Percentiles rank a stretch among this genome's conserved stretches.
These are phyloP conservation scores for Gentiana dahurica DNA, from an alignment of 257 asterid species.

Conservation along the genomic window DNA sequence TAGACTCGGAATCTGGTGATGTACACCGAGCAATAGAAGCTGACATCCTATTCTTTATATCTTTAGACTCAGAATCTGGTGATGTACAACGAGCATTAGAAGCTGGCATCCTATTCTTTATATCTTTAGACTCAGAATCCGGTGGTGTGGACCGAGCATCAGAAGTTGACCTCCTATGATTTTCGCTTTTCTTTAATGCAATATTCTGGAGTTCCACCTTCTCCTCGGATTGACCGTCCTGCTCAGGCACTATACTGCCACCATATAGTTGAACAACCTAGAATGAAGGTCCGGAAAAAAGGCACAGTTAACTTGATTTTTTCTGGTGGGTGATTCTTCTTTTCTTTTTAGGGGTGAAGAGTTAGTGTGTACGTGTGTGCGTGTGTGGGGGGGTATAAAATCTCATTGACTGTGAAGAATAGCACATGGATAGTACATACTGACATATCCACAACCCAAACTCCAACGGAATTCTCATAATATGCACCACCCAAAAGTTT, in stretches of 20 bases:
- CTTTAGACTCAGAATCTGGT: too few relatives aligned
- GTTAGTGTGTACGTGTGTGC: too few relatives aligned
- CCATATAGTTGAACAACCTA: conserved; percentile 45
- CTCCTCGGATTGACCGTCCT: conserved; percentile 40
- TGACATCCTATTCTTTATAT: too few relatives aligned
- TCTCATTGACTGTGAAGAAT: background rate
- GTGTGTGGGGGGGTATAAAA: too few relatives aligned
- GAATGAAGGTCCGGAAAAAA: background rate
- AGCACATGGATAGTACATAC: conserved; percentile 23
- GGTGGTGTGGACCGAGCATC: conserved; percentile 36
- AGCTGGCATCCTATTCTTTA: conserved; percentile 22
- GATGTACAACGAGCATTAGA: too few relatives aligned
- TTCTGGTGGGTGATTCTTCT: too few relatives aligned
- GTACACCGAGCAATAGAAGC: too few relatives aligned
- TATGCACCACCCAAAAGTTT: conserved; percentile 93
- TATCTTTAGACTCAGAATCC: conserved; percentile 73
- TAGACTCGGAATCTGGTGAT: background rate
- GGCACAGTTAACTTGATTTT: too few relatives aligned
- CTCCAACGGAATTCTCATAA: conserved; percentile 79
- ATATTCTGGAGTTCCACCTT: conserved; percentile 35
- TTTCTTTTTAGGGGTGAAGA: too few relatives aligned
- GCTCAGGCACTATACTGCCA: conserved; percentile 37
- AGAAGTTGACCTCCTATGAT: conserved; percentile 49
- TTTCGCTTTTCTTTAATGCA: conserved; percentile 42
- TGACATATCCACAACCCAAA: conserved; percentile 94